Evolutionary conservation across 2,329 filamentous ascomycete genomes (phyloP), one percentile per base, ranked within the genome.

Genomic region (Colletotrichum sp.): DNA sequence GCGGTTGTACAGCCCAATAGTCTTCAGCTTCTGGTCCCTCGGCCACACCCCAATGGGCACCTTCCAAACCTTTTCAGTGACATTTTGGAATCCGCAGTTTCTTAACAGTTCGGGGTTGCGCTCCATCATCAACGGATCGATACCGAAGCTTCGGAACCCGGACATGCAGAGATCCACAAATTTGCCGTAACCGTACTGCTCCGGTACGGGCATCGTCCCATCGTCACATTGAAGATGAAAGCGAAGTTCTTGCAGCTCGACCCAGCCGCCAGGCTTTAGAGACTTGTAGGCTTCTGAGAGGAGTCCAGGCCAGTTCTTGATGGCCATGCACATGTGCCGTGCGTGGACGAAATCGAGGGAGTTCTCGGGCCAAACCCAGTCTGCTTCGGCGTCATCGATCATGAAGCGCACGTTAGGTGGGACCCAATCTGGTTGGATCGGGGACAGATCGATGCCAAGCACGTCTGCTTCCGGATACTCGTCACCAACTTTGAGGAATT

Each of bases 91-190:
- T 6, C 81, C 81, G 12, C 39, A 16, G 6, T 16, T 36, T 12
- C 69, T 89, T 1, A 90, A 79, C 66, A 90, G 86, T 79, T 91
- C 91, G 65, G 88, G 83, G 28, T 86, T 86, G 12, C 84, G 83
- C 60, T 90, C 87, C 65, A 87, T 87, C 0, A 89, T 86, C 89
- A 90, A 91, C n/a, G 84, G 80, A 77, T 88, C 89, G 43, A 85
- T 85, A 1, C 82, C 82, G 75, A 88, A 87, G 3, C 85, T 87
- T 55, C 86, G 86, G 18, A 89, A 80, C 0, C 87, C 87, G 16
- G 83, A 81, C 16, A 84, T 74, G 48, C 88, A 85, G 10, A 92
- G 85, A 58, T 92, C 88, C 6, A 89, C 86, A 76, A 92, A 92
- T 0, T 90, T 90, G 3, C 86, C 89, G 34, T 87, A 85, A 43